Evolutionary conservation across 257 asterid species (phyloP).

Genomic region (Henckelia pumila): DNA sequence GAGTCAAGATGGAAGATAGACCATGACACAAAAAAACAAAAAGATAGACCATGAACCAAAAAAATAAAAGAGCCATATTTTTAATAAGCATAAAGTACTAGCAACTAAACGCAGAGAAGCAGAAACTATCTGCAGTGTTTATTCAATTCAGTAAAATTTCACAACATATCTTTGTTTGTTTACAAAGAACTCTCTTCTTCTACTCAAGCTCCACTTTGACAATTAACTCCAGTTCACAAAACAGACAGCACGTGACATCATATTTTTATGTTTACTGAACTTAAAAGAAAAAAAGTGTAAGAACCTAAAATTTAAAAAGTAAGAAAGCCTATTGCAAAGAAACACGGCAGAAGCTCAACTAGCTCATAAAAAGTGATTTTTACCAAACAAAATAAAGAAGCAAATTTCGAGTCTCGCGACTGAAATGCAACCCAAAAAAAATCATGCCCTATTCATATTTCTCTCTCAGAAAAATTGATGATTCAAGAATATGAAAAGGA

Average conservation of each 20-base stretch:
- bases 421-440: too few relatives aligned
- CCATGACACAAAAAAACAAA: slow-evolving; percentile 14
- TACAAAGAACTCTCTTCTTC: background rate
- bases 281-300: slow-evolving; percentile 14
- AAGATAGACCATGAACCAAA: too few relatives aligned
- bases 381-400: background rate
- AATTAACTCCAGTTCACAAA: slow-evolving; percentile 3
- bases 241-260: background rate
- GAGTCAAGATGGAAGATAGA: slow-evolving; percentile 14
- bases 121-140: background rate
- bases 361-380: background rate
- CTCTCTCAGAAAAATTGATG: slow-evolving; percentile 7
- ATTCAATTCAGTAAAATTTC: slow-evolving; percentile 11
- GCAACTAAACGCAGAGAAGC: background rate
- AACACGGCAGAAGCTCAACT: background rate
- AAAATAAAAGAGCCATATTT: too few relatives aligned
- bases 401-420: background rate
- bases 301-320: background rate
- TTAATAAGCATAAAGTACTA: background rate
- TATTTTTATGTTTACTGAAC: slow-evolving; percentile 5
- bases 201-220: slow-evolving; percentile 11
- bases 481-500: slow-evolving; percentile 1
- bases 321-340: background rate
- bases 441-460: background rate
- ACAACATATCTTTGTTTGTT: background rate